These are phyloP conservation scores for Diophrys appendiculata DNA, from an alignment of 73 alveolate species.

Conservation along the genomic window DNA sequence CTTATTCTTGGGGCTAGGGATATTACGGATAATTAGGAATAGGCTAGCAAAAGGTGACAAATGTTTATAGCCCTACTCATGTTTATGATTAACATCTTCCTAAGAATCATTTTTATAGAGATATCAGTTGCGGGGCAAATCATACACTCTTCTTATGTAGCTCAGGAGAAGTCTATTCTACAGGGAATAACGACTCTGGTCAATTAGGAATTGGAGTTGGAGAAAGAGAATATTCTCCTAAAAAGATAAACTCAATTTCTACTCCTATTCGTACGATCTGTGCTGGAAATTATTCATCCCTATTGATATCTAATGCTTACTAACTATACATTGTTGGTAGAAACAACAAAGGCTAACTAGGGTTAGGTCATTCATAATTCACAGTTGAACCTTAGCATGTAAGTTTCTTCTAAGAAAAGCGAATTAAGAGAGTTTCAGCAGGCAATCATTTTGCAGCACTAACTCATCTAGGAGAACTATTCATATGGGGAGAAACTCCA, in stretches of 20 bases:
- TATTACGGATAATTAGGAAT: slow-evolving; percentile 42
- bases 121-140: slow-evolving; percentile 57
- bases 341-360: not conserved
- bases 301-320: not conserved
- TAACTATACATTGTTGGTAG: not conserved
- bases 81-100: too few species aligned
- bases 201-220: too few species aligned
- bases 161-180: slow-evolving; percentile 16
- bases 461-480: slow-evolving; percentile 14
- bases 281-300: not conserved
- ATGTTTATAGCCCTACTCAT: too few species aligned
- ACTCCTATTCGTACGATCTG: too few species aligned
- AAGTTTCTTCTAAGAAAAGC: not conserved
- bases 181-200: slow-evolving; percentile 31
- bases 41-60: not conserved
- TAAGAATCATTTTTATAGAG: not conserved
- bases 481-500: slow-evolving; percentile 32
- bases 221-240: too few species aligned
- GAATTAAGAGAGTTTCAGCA: slow-evolving; percentile 6
- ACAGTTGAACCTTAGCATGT: not conserved
- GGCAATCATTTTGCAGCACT: slow-evolving; percentile 28
- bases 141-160: slow-evolving; percentile 28
- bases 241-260: too few species aligned
- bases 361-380: not conserved
- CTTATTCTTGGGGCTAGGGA: slow-evolving; percentile 70